A percentile compares a stretch with the other conserved stretches of the same genome.
phyloP scores from a whole-genome alignment of 2,329 filamentous ascomycete genomes.

The Ustilaginoidea virens region DNA sequence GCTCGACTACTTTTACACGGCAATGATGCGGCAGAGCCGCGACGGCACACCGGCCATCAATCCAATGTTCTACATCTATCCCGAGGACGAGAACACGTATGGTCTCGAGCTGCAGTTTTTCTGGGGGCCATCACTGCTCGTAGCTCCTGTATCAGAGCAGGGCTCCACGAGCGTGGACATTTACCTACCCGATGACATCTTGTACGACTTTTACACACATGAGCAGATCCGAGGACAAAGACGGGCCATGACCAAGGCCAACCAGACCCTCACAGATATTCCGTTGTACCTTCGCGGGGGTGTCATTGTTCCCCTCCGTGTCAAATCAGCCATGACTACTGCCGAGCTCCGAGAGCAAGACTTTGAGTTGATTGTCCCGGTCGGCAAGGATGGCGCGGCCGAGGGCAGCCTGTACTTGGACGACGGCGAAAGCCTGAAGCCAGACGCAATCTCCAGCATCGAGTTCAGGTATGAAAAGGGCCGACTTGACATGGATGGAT shows the following conservation, averaged over 20 bases:
- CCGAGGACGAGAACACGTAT: constrained; percentile 24
- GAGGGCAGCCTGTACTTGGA: constrained; percentile 55
- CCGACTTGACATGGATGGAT: constrained; percentile 26
- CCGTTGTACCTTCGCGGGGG: constrained; percentile 50
- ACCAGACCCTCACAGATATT: constrained; percentile 28
- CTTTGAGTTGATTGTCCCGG: constrained; percentile 54
- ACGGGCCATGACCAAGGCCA: constrained; percentile 17
- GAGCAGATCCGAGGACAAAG: constrained; percentile 22
- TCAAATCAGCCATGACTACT: constrained; percentile 42
- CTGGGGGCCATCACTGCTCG: constrained; percentile 26
- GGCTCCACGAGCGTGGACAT: constrained; percentile 22
- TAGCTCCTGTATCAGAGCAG: constrained; percentile 28
- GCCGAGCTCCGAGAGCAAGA: constrained; percentile 43
- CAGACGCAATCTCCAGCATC: constrained; percentile 1
- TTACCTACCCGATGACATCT: constrained; percentile 30
- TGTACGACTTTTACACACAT: constrained; percentile 33
- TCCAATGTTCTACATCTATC: constrained; percentile 57
- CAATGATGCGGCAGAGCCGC: constrained; percentile 39
- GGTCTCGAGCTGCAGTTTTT: constrained; percentile 30
- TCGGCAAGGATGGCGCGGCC: constrained; percentile 45
- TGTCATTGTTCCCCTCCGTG: constrained; percentile 42
- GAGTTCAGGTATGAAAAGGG: constrained; percentile 40
- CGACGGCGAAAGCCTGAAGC: constrained; percentile 48
- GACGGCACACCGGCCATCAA: constrained; percentile 49
- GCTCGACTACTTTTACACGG: constrained; percentile 63